Conservation (phyloP, 768 basidiomycete genomes). For the Mycena capillaripes region DNA sequence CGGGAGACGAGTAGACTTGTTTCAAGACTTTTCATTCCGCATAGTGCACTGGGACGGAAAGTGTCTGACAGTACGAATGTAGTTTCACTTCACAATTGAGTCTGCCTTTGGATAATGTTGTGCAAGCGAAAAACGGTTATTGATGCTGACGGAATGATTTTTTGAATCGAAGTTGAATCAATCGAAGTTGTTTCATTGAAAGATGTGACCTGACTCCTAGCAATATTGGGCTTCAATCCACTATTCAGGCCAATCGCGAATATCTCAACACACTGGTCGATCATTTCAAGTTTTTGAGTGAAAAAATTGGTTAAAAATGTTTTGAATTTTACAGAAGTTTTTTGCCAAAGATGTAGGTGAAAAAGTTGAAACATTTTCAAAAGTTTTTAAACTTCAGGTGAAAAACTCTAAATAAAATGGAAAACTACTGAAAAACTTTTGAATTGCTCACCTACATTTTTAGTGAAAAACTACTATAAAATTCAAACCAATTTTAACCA, state of each 20-base stretch:
- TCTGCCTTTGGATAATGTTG: slow-evolving; percentile 5
- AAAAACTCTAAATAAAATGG: too few relatives aligned
- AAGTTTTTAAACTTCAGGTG: too few relatives aligned
- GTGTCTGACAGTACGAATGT: slow-evolving; percentile 10
- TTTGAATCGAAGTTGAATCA: slow-evolving; percentile 16
- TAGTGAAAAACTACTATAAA: too few relatives aligned
- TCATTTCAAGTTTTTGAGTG: too few relatives aligned
- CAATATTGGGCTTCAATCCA: slow-evolving; percentile 13
- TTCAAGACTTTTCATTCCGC: slow-evolving; percentile 1
- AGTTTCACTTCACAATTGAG: slow-evolving; percentile 10
- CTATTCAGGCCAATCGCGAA: slow-evolving; percentile 5
- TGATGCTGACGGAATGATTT: slow-evolving; percentile 1
- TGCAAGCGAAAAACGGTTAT: slow-evolving; percentile 1
- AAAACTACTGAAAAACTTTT: too few relatives aligned
- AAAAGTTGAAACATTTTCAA: too few relatives aligned
- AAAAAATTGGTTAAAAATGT: too few relatives aligned
- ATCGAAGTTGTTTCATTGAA: slow-evolving; percentile 7
- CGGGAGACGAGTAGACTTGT: neutral
- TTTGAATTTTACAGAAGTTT: too few relatives aligned
- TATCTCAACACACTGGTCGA: too few relatives aligned
- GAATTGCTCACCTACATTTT: too few relatives aligned
- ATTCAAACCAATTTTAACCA: too few relatives aligned
- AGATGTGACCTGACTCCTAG: slow-evolving; percentile 5
- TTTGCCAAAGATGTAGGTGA: too few relatives aligned
- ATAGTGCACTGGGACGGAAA: slow-evolving; percentile 10